These are phyloP conservation scores for Phytopythium litorale DNA, from an alignment of 352 stramenopile genomes.

Conservation along the genomic window DNA sequence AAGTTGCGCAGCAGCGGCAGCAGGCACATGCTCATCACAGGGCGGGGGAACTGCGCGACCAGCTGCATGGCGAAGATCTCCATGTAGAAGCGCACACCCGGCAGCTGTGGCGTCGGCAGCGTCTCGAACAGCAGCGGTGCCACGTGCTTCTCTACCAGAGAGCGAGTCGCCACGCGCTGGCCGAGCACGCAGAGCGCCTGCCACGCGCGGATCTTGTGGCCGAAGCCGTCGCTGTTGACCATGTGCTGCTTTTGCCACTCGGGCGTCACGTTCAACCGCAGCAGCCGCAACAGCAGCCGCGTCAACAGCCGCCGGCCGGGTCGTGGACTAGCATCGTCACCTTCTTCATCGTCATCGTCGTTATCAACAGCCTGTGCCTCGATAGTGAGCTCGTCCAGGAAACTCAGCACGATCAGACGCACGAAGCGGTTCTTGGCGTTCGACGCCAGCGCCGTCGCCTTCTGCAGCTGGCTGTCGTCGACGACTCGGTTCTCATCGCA, in stretches of 20 bases:
- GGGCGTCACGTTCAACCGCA: constrained; percentile 49
- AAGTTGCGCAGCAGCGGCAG: constrained; percentile 61
- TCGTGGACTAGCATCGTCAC: background rate
- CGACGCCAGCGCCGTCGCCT: constrained; percentile 17
- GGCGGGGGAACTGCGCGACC: constrained; percentile 37
- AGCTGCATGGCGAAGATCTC: constrained; percentile 80
- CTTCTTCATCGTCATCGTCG: constrained; percentile 2
- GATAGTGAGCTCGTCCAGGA: constrained; percentile 51
- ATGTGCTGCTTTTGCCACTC: constrained; percentile 82
- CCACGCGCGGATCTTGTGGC: constrained; percentile 70
- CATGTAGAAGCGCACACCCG: constrained; percentile 76
- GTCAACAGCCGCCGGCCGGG: constrained; percentile 29
- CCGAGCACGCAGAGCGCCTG: constrained; percentile 75
- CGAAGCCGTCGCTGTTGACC: constrained; percentile 82
- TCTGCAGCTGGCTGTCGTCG: constrained; percentile 9
- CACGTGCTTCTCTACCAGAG: constrained; percentile 15
- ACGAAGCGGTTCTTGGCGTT: constrained; percentile 63
- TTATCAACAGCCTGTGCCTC: constrained; percentile 11
- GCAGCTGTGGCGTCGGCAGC: constrained; percentile 59
- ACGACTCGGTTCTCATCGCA: background rate
- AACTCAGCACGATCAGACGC: constrained; percentile 60
- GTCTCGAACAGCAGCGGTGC: constrained; percentile 37
- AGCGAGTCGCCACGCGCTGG: constrained; percentile 30
- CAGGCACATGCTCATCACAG: constrained; percentile 34
- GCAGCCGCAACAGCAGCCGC: constrained; percentile 27